phyloP scores from a whole-genome alignment of 2,329 filamentous ascomycete species.

The Ploettnerulaceae sp. region DNA sequence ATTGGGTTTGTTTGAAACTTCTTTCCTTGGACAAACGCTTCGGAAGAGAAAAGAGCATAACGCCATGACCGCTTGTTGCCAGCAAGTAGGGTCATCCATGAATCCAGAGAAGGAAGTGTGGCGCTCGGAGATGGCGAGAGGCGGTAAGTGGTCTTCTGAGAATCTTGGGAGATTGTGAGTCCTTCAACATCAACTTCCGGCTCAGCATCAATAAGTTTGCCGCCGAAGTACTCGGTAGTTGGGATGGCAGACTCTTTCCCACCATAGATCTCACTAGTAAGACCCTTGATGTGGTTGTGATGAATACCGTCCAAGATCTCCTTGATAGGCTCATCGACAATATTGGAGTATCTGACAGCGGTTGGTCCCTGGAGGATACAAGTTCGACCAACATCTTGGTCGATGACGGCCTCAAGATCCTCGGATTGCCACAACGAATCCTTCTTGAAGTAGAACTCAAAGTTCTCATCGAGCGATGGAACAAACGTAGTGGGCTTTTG shows the following conservation, averaged over 20 bases:
- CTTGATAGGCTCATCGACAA: conserved; percentile 89
- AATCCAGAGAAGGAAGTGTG: conserved; percentile 70
- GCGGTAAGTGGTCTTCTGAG: conserved; percentile 77
- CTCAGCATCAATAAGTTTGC: conserved; percentile 69
- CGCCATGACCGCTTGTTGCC: conserved; percentile 86
- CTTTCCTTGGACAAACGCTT: conserved; percentile 91
- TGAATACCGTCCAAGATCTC: conserved; percentile 92
- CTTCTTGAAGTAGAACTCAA: conserved; percentile 99
- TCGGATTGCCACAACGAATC: conserved; percentile 99
- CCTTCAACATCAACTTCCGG: conserved; percentile 78
- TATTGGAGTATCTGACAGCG: conserved; percentile 82
- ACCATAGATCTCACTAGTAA: conserved; percentile 76
- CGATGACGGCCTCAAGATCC: conserved; percentile 91
- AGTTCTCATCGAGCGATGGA: conserved; percentile 90
- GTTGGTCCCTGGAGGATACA: conserved; percentile 96
- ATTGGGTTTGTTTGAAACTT: conserved; percentile 98
- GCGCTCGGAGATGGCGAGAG: conserved; percentile 70
- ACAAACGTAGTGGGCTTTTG: conserved; percentile 98
- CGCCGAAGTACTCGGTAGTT: conserved; percentile 90
- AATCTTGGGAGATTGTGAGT: conserved; percentile 75
- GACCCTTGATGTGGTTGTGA: conserved; percentile 73
- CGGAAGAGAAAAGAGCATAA: conserved; percentile 87
- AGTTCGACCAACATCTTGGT: conserved; percentile 90
- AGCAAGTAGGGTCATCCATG: conserved; percentile 84
- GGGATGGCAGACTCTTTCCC: conserved; percentile 72